Base-by-base conservation (phyloP, 2,329 filamentous ascomycete species). In the Fusarium dimerum region DNA sequence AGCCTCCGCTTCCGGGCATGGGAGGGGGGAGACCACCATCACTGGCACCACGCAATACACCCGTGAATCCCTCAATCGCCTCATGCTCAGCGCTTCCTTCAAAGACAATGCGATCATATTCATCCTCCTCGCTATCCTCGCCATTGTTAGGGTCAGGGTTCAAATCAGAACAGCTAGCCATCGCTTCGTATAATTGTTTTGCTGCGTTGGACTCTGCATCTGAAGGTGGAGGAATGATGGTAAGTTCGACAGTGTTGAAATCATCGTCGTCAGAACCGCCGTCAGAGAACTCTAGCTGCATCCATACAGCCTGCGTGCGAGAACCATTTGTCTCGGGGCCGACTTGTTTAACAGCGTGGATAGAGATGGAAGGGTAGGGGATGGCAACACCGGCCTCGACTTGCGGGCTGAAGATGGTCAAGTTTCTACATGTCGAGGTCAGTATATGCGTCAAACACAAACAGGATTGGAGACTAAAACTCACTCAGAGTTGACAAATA, bases 81-180 rank as follows among this genome's bases (percentile, higher is more conserved):
- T 82, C 78, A 42, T 78, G 73, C 18, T 79, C 79, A 5, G 60
- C 65, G 50, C 60, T 68, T 5, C 76, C 76, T 62, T 86, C 84
- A 46, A 86, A 84, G 5, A 85, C 70, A 36, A 86, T 82, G 20
- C 78, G 72, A 50, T 80, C 79, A 39, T 77, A 75, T 6, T 78
- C 74, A 7, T 80, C 80, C 1, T 80, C 81, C 0, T 82, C 82
- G 2, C 81, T 83, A 2, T 83, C 83, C 0, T 80, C 80, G 9
- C 78, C 82, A 10, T 77, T 74, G n/a, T 76, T 75, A 0, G 85
- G 84, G 61, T 92, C 88, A 0, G 89, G 89, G 65, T 92, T 86
- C 13, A 92, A 74, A 64, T 92, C 87, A 4, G 88, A 88, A 72
- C 89, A 92, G 18, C 80, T 80, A 2, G 88, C 86, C 55, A 92